These are phyloP conservation scores for Neopestalotiopsis sp. DNA, from an alignment of 2,329 filamentous ascomycete genomes.

Conservation along the genomic window DNA sequence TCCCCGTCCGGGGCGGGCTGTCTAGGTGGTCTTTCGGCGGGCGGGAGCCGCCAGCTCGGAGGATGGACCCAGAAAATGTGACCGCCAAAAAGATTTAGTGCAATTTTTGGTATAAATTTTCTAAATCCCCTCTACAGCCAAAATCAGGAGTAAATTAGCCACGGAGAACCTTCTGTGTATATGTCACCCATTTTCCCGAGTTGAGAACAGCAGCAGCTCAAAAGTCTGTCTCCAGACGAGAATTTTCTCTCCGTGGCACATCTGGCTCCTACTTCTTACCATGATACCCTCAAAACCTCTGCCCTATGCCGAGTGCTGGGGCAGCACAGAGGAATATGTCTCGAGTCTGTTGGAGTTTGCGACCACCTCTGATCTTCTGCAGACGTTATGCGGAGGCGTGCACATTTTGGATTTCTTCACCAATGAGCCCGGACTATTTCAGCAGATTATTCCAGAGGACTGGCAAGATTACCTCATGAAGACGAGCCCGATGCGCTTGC, in stretches of 20 bases:
- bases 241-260: neutral
- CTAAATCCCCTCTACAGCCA: neutral
- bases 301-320: constrained; percentile 74
- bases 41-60: constrained; percentile 4
- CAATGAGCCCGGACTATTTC: constrained; percentile 81
- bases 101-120: constrained; percentile 1
- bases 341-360: constrained; percentile 79
- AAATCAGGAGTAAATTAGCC: neutral
- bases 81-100: constrained; percentile 9
- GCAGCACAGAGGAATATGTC: constrained; percentile 77
- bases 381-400: constrained; percentile 93
- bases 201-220: neutral
- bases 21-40: constrained; percentile 1
- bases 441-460: constrained; percentile 74
- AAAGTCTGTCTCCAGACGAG: neutral
- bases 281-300: constrained; percentile 63
- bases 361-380: constrained; percentile 76
- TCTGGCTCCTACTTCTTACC: neutral
- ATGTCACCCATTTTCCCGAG: neutral
- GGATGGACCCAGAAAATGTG: neutral
- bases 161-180: neutral
- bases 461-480: constrained; percentile 82
- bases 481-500: constrained; percentile 74
- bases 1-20: constrained; percentile 5
- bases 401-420: constrained; percentile 98